Evolutionary conservation across 805 yeast genomes (phyloP), one percentile per base, ranked within the genome.

Genomic region (Yarrowia sp.): DNA sequence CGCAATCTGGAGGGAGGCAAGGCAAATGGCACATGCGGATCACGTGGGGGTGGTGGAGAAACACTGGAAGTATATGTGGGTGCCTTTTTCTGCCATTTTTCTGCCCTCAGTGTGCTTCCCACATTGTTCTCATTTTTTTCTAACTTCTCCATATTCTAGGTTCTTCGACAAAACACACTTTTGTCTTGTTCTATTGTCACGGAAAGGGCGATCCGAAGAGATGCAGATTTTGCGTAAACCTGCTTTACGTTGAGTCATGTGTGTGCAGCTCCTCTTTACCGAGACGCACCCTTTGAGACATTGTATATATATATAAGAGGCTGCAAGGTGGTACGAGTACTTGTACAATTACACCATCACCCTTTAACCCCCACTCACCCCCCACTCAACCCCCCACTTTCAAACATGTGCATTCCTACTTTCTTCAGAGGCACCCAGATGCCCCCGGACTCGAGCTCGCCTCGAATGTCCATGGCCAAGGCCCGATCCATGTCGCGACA

Each of bases 281-380:
- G 44, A 43, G 46, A n/a, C 12, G 46, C 46, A 43, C 30, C 14
- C 46, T 43, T n/a, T 43, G 46, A 43, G 46, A 43, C 46, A 43
- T 43, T n/a, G 13, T 12, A 43, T 17, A 17, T 17, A 43, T 43
- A 43, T n/a, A 43, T 9, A 43, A 14, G 30, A 24, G 30, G 30
- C 30, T 7, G 30, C 7, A 24, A 7, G 3, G 30, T 24, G 6
- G 3, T 24, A n/a, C n/a, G n/a, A n/a, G 30, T 5, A 5, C 30
- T 24, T 1, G 30, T 24, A 24, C 30, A 2, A 0, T 7, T 24
- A 5, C 30, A 24, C 30, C 30, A 24, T 5, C 38, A 36, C 38
- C 38, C 8, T n/a, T n/a, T n/a, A 36, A 36, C 38, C 10, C 38
- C 44, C 17, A 40, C 19, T 6, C 8, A 36, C 5, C 38, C 10